Percentiles rank a stretch among this genome's conserved stretches.
phyloP scores from a whole-genome alignment of 2,329 filamentous ascomycete species.

The Sporothrix inflata region DNA sequence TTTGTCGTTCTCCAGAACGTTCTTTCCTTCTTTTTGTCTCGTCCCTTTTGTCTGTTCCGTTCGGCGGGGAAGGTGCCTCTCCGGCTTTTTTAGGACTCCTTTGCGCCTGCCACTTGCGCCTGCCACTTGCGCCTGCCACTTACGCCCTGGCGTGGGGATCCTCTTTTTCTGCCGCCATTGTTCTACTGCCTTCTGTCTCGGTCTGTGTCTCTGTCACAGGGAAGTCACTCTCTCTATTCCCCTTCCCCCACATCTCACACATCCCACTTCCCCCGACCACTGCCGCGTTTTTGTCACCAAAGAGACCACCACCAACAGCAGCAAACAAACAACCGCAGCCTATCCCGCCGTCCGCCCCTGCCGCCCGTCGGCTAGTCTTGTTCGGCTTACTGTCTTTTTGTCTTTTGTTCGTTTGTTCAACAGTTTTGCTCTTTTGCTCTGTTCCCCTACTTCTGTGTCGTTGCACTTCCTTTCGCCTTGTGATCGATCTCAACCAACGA shows the following conservation, averaged over 20 bases:
- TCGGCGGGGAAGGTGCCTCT: constrained; percentile 1
- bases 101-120: background rate
- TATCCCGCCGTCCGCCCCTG: constrained; percentile 6
- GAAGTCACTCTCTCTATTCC: background rate
- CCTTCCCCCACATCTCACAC: constrained; percentile 1
- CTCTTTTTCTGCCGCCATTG: constrained; percentile 10
- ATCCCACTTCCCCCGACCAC: constrained; percentile 11
- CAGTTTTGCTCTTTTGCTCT: background rate
- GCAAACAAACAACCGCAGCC: background rate
- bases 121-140: background rate
- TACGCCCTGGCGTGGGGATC: background rate
- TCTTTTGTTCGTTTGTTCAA: background rate
- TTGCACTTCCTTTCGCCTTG: background rate
- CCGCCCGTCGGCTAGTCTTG: constrained; percentile 1
- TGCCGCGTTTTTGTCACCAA: constrained; percentile 17
- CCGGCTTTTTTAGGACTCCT: background rate
- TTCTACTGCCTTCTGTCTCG: constrained; percentile 14
- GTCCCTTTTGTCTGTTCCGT: background rate
- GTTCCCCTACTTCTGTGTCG: background rate
- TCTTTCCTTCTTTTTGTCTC: background rate
- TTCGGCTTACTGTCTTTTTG: background rate
- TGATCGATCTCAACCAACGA: background rate
- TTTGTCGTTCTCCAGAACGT: background rate
- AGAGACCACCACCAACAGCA: background rate
- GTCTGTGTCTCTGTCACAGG: background rate